phyloP scores from a whole-genome alignment of 148 eudicot species.

The Gaultheria prostrata region DNA sequence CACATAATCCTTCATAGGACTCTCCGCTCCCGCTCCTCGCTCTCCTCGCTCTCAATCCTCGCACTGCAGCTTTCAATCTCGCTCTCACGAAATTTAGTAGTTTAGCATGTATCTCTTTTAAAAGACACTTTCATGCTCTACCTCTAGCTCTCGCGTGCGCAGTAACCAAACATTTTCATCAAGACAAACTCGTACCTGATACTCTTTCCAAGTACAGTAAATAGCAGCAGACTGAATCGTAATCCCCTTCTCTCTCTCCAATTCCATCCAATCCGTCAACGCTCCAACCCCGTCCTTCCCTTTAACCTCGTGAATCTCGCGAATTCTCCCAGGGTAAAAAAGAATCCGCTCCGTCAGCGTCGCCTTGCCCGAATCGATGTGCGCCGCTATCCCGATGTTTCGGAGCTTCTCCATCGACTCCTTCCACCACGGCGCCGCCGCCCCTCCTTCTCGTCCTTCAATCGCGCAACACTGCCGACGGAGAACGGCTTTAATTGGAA shows the following conservation, averaged over 20 bases:
- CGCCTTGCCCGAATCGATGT: conserved; percentile 94
- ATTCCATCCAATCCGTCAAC: conserved; percentile 96
- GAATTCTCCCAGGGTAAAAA: conserved; percentile 79
- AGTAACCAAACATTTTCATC: no score
- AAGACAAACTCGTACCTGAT: no score
- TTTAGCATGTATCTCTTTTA: no score
- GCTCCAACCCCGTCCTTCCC: conserved; percentile 94
- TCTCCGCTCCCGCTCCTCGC: no score
- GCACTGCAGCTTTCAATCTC: no score
- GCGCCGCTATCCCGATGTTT: conserved; percentile 94
- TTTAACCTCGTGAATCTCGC: conserved; percentile 92
- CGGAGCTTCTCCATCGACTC: conserved; percentile 67
- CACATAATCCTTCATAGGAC: no score
- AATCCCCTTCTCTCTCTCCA: conserved; percentile 96
- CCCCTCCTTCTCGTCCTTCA: conserved; percentile 52
- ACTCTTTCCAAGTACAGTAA: conserved; percentile 85
- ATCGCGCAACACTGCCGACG: conserved; percentile 57
- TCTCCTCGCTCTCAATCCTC: no score
- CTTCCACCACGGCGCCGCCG: conserved; percentile 43
- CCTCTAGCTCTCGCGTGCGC: no score
- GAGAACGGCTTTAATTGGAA: conserved; percentile 51
- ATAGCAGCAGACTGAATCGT: conserved; percentile 96
- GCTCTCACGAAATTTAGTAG: no score
- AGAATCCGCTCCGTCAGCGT: conserved; percentile 83
- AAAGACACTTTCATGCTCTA: no score